Evolutionary conservation across 225 moss, liverwort and hornwort species (phyloP).

Genomic region (Bryum argenteum): DNA sequence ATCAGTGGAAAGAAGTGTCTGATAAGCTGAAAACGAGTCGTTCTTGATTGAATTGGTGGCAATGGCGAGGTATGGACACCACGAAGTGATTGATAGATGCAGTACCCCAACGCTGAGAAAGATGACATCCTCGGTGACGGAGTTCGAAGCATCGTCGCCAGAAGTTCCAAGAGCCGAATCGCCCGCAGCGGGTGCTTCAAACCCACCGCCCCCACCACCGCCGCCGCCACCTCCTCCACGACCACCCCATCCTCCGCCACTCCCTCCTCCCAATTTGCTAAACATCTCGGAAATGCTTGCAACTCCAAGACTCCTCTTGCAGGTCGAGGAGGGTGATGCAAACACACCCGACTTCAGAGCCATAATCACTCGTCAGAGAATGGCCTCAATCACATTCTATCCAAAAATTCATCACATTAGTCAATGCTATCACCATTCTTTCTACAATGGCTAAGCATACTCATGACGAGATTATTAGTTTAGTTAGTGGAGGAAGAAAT

Average conservation of each 20-base stretch:
- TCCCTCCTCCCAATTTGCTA: constrained; percentile 46
- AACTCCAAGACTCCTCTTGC: constrained; percentile 11
- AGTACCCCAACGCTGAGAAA: constrained; percentile 79
- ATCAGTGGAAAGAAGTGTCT: background rate
- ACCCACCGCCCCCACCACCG: constrained; percentile 70
- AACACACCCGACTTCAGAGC: constrained; percentile 32
- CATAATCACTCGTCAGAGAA: constrained; percentile 5
- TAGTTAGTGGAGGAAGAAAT: too few relatives aligned
- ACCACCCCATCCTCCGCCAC: constrained; percentile 57
- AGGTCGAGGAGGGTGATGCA: constrained; percentile 32
- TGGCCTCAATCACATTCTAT: background rate
- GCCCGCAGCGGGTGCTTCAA: constrained; percentile 63
- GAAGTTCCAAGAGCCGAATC: constrained; percentile 44
- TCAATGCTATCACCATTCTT: background rate
- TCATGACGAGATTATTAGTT: too few relatives aligned
- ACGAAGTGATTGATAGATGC: background rate
- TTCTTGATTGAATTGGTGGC: too few relatives aligned
- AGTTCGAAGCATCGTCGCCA: constrained; percentile 35
- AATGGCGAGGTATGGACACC: too few relatives aligned
- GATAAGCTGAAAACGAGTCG: background rate
- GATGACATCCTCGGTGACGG: constrained; percentile 59
- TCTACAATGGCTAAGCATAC: background rate
- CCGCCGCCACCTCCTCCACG: constrained; percentile 63
- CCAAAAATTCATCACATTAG: background rate
- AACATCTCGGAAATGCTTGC: constrained; percentile 45